Evolutionary conservation across 2,329 filamentous ascomycete species (phyloP).

Genomic region (Stagonosporopsis tanaceti): DNA sequence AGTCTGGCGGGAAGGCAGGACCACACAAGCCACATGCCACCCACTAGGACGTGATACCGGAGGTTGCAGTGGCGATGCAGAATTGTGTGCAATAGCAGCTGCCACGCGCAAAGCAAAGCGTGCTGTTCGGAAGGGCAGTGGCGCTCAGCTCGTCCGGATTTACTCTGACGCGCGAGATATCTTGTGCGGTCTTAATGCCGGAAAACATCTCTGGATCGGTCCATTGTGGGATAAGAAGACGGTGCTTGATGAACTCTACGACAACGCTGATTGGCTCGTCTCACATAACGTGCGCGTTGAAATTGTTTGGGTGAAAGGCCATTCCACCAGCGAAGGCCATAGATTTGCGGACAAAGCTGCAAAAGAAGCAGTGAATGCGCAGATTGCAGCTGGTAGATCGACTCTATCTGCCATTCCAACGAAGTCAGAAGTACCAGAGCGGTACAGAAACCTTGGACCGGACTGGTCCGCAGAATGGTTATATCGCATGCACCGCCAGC

Average conservation of each 20-base stretch:
- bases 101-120: conserved; percentile 11
- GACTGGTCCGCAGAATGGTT: conserved; percentile 16
- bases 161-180: conserved; percentile 4
- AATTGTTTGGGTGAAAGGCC: conserved; percentile 26
- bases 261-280: conserved; percentile 9
- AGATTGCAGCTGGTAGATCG: not conserved
- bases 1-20: not conserved
- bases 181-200: not conserved
- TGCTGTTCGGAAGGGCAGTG: not conserved
- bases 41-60: conserved; percentile 3
- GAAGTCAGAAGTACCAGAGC: not conserved
- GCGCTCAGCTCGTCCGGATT: conserved; percentile 7
- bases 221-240: not conserved
- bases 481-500: not conserved
- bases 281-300: not conserved
- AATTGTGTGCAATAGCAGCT: conserved; percentile 20
- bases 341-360: conserved; percentile 12
- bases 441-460: not conserved
- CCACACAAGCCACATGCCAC: not conserved
- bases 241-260: conserved; percentile 2
- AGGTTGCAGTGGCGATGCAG: conserved; percentile 6
- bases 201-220: not conserved
- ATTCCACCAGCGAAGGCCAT: conserved; percentile 13
- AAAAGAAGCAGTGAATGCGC: not conserved
- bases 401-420: not conserved